These are phyloP conservation scores for Umbelopsis sp. DNA, from an alignment of 192 early-diverging fungal species.

Conservation along the genomic window DNA sequence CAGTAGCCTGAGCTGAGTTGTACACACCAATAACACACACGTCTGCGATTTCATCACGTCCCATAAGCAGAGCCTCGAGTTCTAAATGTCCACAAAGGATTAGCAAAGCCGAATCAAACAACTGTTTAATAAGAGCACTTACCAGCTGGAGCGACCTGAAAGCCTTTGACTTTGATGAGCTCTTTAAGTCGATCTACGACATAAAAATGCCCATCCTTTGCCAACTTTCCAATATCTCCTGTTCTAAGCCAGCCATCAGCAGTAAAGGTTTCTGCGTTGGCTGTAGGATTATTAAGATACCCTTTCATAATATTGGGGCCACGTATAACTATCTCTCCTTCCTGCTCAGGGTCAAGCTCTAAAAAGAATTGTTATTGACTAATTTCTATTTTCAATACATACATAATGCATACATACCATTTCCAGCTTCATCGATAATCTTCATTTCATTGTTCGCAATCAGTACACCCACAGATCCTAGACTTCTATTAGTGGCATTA, in stretches of 20 bases:
- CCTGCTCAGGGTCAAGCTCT: slow-evolving; percentile 50
- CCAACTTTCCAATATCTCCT: slow-evolving; percentile 61
- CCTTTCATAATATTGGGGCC: slow-evolving; percentile 57
- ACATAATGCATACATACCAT: slow-evolving; percentile 32
- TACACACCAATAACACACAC: slow-evolving; percentile 49
- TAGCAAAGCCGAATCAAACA: too few species aligned
- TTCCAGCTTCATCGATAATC: slow-evolving; percentile 52
- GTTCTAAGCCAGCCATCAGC: slow-evolving; percentile 53
- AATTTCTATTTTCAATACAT: too few species aligned
- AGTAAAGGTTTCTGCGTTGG: slow-evolving; percentile 45
- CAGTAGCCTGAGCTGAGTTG: slow-evolving; percentile 52
- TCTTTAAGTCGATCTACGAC: slow-evolving; percentile 79
- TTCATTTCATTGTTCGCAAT: slow-evolving; percentile 47
- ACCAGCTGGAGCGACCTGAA: slow-evolving; percentile 74
- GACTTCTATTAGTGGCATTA: neutral
- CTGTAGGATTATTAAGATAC: slow-evolving; percentile 51
- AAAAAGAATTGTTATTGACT: neutral
- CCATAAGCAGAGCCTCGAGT: slow-evolving; percentile 64
- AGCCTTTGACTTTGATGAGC: slow-evolving; percentile 81
- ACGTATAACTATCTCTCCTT: slow-evolving; percentile 49
- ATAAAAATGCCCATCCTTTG: slow-evolving; percentile 60
- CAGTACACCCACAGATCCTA: slow-evolving; percentile 52
- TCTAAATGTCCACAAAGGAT: slow-evolving; percentile 27
- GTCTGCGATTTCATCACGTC: slow-evolving; percentile 56
- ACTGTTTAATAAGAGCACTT: neutral